Evolutionary conservation across 2,329 filamentous ascomycete genomes (phyloP).

Genomic region (Pseudogymnoascus sp.): DNA sequence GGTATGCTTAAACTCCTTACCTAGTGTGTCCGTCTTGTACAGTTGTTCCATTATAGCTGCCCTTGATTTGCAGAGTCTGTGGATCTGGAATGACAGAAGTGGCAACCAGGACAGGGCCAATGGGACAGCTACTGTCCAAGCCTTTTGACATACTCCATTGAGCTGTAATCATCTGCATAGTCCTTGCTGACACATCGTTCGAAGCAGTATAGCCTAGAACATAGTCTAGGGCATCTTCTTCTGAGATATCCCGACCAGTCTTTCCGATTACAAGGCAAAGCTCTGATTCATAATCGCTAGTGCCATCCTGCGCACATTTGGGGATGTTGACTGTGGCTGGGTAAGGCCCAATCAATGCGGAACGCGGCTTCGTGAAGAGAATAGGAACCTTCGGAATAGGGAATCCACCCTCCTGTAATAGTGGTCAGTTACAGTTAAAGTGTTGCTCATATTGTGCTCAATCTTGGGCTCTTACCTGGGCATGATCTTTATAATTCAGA

Average conservation of each 20-base stretch:
- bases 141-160: conserved; percentile 39
- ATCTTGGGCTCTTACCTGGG: not conserved
- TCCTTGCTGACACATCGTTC: conserved; percentile 37
- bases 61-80: conserved; percentile 31
- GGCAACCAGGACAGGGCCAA: conserved; percentile 36
- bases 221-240: conserved; percentile 33
- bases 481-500: conserved; percentile 28
- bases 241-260: conserved; percentile 34
- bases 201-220: conserved; percentile 37
- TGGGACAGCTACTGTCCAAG: conserved; percentile 36
- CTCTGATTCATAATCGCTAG: conserved; percentile 12
- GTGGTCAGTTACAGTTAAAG: not conserved
- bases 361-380: conserved; percentile 28
- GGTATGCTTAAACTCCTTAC: not conserved
- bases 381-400: too few species aligned
- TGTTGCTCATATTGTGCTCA: not conserved
- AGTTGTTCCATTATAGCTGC: conserved; percentile 41
- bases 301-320: conserved; percentile 24
- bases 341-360: conserved; percentile 24
- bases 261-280: conserved; percentile 32
- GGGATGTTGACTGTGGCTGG: conserved; percentile 26
- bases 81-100: conserved; percentile 10
- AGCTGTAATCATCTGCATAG: conserved; percentile 35
- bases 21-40: conserved; percentile 45
- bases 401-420: conserved; percentile 13